Base-by-base conservation (phyloP, 306 rosid genomes). In the Cicer yamashitae region DNA sequence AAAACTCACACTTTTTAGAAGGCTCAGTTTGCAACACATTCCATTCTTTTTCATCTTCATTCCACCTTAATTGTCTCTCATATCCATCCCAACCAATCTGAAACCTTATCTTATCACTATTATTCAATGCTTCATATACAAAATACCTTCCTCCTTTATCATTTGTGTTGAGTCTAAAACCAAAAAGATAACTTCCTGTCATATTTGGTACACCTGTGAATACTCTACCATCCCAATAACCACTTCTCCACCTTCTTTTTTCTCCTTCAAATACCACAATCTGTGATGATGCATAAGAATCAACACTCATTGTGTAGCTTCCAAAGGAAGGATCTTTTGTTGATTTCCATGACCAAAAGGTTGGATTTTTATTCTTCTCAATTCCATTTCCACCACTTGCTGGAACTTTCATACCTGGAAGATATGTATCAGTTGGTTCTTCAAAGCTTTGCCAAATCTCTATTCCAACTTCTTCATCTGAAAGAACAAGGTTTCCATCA, bases 221-320 rank as follows among this genome's bases (percentile, higher is more conserved):
- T 17, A 72, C 51, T 78, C 86, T 84, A 30, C 38, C 81, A 75
- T 89, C 89, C 93, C 96, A 93, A 41, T 89, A 86, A 7, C 98
- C 98, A 58, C 93, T 93, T 75, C 97, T 82, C 98, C 97, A 93
- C 53, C 84, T 76, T 71, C 97, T 83, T 0, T 44, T 8, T 10
- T 38, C 45, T 5, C 89, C 93, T 6, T 88, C 81, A 91, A 91
- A 88, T 54, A 91, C 44, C 80, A 91, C 84, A 12, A 93, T 82
- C 80, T 91, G 98, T 0, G 87, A 87, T 6, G 88, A 75, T 14
- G 83, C 90, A 1, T 76, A 75, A 8, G 93, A 91, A 83, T 93
- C 98, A 41, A 84, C 56, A 30, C 91, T 94, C 88, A 91, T 74
- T 1, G 82, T 59, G 72, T 69, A 93, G 41, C 77, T 86, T 11